These are phyloP conservation scores for Pythium sp. DNA, from an alignment of 352 stramenopile genomes.

Conservation along the genomic window DNA sequence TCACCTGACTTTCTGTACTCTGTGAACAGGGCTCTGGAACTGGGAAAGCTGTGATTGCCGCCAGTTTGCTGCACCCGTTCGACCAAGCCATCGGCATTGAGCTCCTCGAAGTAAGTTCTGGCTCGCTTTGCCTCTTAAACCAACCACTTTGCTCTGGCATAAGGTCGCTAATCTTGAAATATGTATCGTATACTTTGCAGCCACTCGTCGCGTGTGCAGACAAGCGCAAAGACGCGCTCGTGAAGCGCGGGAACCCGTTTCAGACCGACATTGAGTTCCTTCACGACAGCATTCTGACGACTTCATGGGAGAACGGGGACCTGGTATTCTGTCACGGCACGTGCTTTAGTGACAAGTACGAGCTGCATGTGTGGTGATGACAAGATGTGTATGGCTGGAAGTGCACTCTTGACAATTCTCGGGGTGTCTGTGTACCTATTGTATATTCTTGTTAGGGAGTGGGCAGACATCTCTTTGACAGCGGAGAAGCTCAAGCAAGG, in stretches of 20 bases:
- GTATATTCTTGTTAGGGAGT: conserved; percentile 43
- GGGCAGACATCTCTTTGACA: conserved; percentile 70
- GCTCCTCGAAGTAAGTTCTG: conserved; percentile 44
- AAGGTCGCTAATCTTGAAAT: background rate
- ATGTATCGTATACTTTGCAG: conserved; percentile 19
- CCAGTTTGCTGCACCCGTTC: conserved; percentile 76
- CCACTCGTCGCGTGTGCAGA: conserved; percentile 73
- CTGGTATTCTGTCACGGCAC: conserved; percentile 84
- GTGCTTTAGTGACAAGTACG: conserved; percentile 81
- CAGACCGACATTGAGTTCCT: conserved; percentile 79
- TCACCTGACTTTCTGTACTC: background rate
- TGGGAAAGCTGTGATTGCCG: conserved; percentile 77
- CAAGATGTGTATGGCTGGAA: background rate
- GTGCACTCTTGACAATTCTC: background rate
- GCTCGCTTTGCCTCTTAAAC: background rate
- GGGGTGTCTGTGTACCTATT: background rate
- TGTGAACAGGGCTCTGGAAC: conserved; percentile 65
- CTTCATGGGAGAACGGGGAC: conserved; percentile 71
- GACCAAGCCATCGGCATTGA: conserved; percentile 85
- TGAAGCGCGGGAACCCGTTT: conserved; percentile 25
- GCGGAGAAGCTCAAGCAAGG: conserved; percentile 85
- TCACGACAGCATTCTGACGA: conserved; percentile 54
- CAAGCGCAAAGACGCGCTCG: conserved; percentile 59
- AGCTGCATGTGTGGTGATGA: background rate
- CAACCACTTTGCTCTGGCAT: background rate